Base-by-base conservation (phyloP, 2,329 filamentous ascomycete genomes). In the Pochonia chlamydosporia region DNA sequence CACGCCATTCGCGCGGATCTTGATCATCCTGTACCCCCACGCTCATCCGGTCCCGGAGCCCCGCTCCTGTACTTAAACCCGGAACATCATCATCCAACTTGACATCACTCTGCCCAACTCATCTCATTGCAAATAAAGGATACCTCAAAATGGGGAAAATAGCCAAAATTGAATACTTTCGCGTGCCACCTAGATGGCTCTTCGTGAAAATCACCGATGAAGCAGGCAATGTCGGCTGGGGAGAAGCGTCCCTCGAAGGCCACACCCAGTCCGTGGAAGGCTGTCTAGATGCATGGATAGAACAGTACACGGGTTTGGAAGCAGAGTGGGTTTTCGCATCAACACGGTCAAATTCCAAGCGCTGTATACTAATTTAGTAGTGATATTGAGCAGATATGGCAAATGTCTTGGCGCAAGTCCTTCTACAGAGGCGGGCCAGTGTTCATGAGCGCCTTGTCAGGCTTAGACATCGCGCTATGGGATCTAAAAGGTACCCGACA, bases 301-400 rank as follows among this genome's bases (percentile, higher is more conserved):
- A 76, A 18, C 71, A 82, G 37, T 79, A 85, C 46, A 65, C 78
- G 4, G 85, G 84, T 0, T 74, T 81, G 54, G 85, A 89, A 58
- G 86, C 86, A 26, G 81, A 89, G 84, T 87, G 66, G 49, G 70
- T 58, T 4, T 47, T 37, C 8, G 2, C 7, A 14, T 2, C 11
- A n/a, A n/a, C 6, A n/a, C n/a, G n/a, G n/a, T n/a, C n/a, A n/a
- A n/a, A n/a, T n/a, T n/a, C n/a, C n/a, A n/a, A n/a, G n/a, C n/a
- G n/a, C n/a, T n/a, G n/a, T n/a, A n/a, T n/a, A n/a, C n/a, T n/a
- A n/a, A n/a, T n/a, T n/a, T n/a, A n/a, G n/a, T 40, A 87, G 83
- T 59, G 81, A 89, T 42, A 90, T 91, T 53, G 87, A 91, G 60
- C 82, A 89, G 52, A 84, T 91, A 49, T 91, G 87, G 87, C 86